phyloP scores from a whole-genome alignment of 805 yeast genomes.

The Suhomyces kilbournensis region DNA sequence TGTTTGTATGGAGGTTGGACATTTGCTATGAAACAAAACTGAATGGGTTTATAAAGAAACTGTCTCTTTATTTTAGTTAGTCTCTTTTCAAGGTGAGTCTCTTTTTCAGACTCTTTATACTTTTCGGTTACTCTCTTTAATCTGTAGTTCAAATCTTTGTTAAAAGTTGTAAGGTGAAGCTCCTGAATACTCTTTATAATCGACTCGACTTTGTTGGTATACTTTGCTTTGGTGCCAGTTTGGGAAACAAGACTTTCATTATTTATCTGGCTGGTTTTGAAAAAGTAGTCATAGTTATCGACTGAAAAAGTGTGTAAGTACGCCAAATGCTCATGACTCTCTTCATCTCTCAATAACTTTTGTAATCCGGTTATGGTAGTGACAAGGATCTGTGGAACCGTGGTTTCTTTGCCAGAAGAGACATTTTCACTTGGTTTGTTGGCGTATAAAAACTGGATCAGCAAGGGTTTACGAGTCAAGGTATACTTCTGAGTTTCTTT shows the following conservation, averaged over 20 bases:
- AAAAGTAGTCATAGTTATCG: conserved; percentile 20
- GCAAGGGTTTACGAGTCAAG: conserved; percentile 16
- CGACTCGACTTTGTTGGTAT: conserved; percentile 10
- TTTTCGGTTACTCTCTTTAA: conserved; percentile 3
- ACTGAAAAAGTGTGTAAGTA: conserved; percentile 18
- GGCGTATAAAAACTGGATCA: conserved; percentile 12
- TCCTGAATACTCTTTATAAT: conserved; percentile 12
- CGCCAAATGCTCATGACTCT: conserved; percentile 5
- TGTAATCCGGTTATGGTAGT: conserved; percentile 14
- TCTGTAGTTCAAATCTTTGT: conserved; percentile 4
- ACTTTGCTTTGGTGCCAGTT: conserved; percentile 14
- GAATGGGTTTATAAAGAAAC: conserved; percentile 22
- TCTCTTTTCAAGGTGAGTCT: conserved; percentile 6
- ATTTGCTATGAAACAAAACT: conserved; percentile 19
- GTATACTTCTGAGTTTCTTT: conserved; percentile 6
- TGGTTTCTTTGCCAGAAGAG: background rate
- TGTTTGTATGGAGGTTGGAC: conserved; percentile 15
- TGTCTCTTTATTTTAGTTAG: conserved; percentile 14
- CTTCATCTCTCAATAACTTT: conserved; percentile 7
- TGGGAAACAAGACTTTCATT: conserved; percentile 3
- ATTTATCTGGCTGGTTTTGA: conserved; percentile 13
- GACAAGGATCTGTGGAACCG: conserved; percentile 17
- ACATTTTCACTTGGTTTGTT: background rate
- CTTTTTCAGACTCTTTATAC: background rate
- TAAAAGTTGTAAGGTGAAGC: conserved; percentile 8